Percentiles rank a stretch among this genome's conserved stretches.
Conservation (phyloP, 306 rosid species). For the Acacia confusa region DNA sequence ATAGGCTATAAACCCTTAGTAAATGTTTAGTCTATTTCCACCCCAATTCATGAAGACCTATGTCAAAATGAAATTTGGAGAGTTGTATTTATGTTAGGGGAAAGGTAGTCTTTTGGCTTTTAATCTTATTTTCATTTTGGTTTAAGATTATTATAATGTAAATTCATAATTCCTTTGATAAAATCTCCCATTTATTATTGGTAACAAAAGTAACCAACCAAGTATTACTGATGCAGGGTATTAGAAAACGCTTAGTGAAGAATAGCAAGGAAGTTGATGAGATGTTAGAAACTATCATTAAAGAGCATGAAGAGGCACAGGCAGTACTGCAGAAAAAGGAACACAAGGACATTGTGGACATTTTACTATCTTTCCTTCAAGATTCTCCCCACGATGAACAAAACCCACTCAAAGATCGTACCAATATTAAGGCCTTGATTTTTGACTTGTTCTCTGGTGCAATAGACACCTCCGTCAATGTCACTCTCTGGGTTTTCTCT, state of each 20-base stretch:
- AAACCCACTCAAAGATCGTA: conserved; percentile 17
- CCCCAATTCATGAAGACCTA: too few relatives aligned
- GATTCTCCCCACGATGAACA: conserved; percentile 31
- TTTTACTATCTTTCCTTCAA: conserved; percentile 29
- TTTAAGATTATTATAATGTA: too few relatives aligned
- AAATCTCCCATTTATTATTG: neutral
- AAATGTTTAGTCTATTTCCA: too few relatives aligned
- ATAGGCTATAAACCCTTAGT: too few relatives aligned
- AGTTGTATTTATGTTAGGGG: too few relatives aligned
- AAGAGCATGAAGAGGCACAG: conserved; percentile 33
- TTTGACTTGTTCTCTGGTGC: conserved; percentile 36
- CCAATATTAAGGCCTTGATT: conserved; percentile 43
- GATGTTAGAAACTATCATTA: conserved; percentile 35
- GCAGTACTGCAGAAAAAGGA: neutral
- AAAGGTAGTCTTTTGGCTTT: too few relatives aligned
- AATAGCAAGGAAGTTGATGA: conserved; percentile 23
- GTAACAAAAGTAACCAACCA: neutral
- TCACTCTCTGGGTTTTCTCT: conserved; percentile 12
- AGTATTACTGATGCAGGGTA: conserved; percentile 21
- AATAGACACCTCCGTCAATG: conserved; percentile 27
- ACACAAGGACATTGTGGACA: conserved; percentile 32
- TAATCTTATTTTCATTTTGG: too few relatives aligned
- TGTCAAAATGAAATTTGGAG: too few relatives aligned
- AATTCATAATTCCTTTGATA: too few relatives aligned
- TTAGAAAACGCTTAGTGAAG: conserved; percentile 31